Conservation (phyloP, 2,329 filamentous ascomycete species). For the Pyrenophora teres region DNA sequence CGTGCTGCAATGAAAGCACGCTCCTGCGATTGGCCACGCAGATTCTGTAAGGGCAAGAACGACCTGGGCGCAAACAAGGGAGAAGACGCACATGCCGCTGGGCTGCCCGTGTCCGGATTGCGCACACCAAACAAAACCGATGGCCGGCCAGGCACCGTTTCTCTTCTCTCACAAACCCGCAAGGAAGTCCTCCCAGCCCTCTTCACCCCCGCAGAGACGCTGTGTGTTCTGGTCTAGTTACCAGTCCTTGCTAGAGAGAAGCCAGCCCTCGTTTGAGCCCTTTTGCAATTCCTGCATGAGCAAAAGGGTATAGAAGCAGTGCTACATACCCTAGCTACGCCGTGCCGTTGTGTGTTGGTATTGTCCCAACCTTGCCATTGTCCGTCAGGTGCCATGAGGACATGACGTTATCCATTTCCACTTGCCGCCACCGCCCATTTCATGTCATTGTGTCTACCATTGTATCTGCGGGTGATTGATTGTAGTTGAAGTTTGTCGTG, state of each 20-base stretch:
- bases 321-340: constrained; percentile 23
- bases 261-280: constrained; percentile 46
- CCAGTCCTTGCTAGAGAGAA: constrained; percentile 43
- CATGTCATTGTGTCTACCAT: too few species aligned
- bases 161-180: constrained; percentile 31
- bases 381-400: not conserved
- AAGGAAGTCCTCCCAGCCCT: constrained; percentile 43
- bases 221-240: constrained; percentile 42
- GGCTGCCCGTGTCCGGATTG: not conserved
- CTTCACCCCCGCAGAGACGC: constrained; percentile 31
- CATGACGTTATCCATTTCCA: not conserved
- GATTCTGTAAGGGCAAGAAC: constrained; percentile 16
- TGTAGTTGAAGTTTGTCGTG: too few species aligned
- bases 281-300: constrained; percentile 38
- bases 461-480: too few species aligned
- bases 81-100: constrained; percentile 5
- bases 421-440: too few species aligned
- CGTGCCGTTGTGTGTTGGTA: too few species aligned
- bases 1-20: constrained; percentile 21
- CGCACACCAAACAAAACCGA: constrained; percentile 6
- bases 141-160: not conserved
- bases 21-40: constrained; percentile 29
- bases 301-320: constrained; percentile 41
- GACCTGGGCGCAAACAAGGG: constrained; percentile 12
- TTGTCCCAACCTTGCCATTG: not conserved